Evolutionary conservation across 306 rosid genomes (phyloP).

Genomic region (Betula pendula): DNA sequence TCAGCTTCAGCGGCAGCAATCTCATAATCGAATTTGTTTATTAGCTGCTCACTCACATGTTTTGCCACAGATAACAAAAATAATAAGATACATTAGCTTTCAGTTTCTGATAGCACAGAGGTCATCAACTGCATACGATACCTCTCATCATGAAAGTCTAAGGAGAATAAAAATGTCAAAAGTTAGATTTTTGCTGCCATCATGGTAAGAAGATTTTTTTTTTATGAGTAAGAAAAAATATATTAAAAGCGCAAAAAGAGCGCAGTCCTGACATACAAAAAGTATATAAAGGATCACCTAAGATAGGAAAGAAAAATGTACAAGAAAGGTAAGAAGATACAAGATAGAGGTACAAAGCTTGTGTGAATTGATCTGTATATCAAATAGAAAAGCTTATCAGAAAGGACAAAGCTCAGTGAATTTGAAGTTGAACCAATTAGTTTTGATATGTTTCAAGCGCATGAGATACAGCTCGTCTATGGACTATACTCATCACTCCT

Average conservation of each 20-base stretch:
- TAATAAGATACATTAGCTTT: conserved; percentile 8
- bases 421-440: not conserved
- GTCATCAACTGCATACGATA: not conserved
- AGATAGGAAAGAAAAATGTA: no score
- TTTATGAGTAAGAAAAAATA: no score
- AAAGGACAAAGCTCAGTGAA: not conserved
- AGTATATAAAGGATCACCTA: no score
- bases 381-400: not conserved
- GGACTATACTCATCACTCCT: not conserved
- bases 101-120: not conserved
- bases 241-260: no score
- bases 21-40: conserved; percentile 72
- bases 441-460: not conserved
- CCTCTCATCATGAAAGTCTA: not conserved
- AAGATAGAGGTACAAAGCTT: not conserved
- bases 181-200: not conserved
- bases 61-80: conserved; percentile 60
- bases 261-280: no score
- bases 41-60: conserved; percentile 66
- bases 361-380: not conserved
- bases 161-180: not conserved
- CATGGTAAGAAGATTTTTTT: no score
- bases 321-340: no score
- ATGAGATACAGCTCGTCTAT: not conserved
- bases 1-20: conserved; percentile 80